These are phyloP conservation scores for Arthrocladium fulminans DNA, from an alignment of 2,329 filamentous ascomycete genomes.

Conservation along the genomic window DNA sequence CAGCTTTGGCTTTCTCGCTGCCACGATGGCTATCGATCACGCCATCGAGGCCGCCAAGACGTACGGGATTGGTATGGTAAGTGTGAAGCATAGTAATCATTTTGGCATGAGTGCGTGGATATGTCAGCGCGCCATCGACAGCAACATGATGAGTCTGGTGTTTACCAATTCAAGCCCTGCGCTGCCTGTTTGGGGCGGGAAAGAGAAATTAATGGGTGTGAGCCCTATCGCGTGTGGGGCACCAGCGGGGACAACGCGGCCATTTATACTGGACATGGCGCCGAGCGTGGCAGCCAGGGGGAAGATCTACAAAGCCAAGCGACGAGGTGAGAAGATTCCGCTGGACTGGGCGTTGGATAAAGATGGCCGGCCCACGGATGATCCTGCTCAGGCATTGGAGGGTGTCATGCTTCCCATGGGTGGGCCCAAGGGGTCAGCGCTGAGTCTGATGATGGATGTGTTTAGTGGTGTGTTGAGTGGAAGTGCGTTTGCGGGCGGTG, in stretches of 20 bases:
- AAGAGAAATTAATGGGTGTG: slow-evolving; percentile 61
- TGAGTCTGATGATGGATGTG: slow-evolving; percentile 82
- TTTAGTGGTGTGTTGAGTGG: slow-evolving; percentile 71
- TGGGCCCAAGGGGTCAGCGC: slow-evolving; percentile 68
- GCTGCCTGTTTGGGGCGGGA: slow-evolving; percentile 61
- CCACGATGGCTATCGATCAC: slow-evolving; percentile 54
- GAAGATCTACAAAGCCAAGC: slow-evolving; percentile 38
- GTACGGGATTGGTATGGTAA: slow-evolving; percentile 65
- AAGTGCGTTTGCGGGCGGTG: slow-evolving; percentile 67
- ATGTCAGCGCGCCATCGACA: slow-evolving; percentile 67
- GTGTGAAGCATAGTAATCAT: slow-evolving; percentile 68
- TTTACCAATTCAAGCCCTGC: slow-evolving; percentile 67
- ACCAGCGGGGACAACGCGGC: slow-evolving; percentile 49
- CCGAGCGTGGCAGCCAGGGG: slow-evolving; percentile 38
- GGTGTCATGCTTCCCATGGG: slow-evolving; percentile 83
- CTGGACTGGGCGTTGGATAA: slow-evolving; percentile 63
- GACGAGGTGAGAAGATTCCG: slow-evolving; percentile 36
- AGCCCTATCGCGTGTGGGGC: slow-evolving; percentile 67
- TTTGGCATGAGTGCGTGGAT: slow-evolving; percentile 79
- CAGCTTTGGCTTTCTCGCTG: slow-evolving; percentile 66
- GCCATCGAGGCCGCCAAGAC: slow-evolving; percentile 59
- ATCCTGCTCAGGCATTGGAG: slow-evolving; percentile 60
- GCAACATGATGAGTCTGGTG: slow-evolving; percentile 59
- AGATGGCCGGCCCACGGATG: slow-evolving; percentile 60
- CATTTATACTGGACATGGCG: slow-evolving; percentile 50